Evolutionary conservation across 1,284 basidiomycete genomes (phyloP).

Genomic region (Trichosporon asahii): DNA sequence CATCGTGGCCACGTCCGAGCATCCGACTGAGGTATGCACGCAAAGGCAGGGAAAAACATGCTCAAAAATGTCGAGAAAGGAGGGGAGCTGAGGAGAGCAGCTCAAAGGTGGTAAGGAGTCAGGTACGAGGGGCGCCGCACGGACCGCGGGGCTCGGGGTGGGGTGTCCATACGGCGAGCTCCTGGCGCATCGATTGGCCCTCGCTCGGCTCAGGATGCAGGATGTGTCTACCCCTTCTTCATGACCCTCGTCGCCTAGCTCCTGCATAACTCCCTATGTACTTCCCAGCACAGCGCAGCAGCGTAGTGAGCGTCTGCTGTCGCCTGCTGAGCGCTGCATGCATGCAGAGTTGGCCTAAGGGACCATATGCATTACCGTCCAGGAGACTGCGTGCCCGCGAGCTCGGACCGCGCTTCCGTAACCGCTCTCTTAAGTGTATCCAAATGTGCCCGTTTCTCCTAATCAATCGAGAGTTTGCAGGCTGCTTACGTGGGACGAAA

Average conservation of each 20-base stretch:
- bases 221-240: no score
- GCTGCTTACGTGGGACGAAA: not conserved
- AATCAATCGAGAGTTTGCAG: no score
- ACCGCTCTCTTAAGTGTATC: not conserved
- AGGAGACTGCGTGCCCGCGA: not conserved
- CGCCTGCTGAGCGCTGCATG: not conserved
- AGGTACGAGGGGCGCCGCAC: not conserved
- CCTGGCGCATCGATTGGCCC: not conserved
- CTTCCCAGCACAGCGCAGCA: no score
- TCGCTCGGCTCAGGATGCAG: no score
- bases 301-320: no score
- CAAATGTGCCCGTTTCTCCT: not conserved
- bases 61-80: not conserved
- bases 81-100: not conserved
- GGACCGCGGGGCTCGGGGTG: slow-evolving; percentile 1
- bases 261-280: no score
- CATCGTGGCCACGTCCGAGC: no score
- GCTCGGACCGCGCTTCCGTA: not conserved
- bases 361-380: not conserved
- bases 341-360: not conserved
- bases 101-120: not conserved
- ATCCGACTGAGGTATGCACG: not conserved
- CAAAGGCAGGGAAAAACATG: not conserved
- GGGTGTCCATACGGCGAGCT: not conserved
- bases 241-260: not conserved